These are phyloP conservation scores for Hyphodiscus sp. DNA, from an alignment of 2,329 filamentous ascomycete species.

Conservation along the genomic window DNA sequence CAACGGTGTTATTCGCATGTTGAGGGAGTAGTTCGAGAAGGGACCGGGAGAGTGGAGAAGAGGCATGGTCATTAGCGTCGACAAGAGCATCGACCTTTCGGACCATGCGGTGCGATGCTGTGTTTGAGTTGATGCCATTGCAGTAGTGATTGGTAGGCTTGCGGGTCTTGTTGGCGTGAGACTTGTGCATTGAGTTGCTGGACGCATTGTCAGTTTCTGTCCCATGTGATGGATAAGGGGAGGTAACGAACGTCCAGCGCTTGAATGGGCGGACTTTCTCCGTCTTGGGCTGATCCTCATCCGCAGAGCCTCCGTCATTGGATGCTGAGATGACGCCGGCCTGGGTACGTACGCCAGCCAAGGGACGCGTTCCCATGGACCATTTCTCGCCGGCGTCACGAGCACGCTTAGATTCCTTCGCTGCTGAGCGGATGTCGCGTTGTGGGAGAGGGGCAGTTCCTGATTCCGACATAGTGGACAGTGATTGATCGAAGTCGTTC, in stretches of 20 bases:
- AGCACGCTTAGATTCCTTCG: slow-evolving; percentile 26
- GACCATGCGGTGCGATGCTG: slow-evolving; percentile 9
- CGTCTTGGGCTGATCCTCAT: not conserved
- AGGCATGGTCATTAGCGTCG: slow-evolving; percentile 18
- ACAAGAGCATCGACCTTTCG: slow-evolving; percentile 20
- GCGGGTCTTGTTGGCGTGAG: slow-evolving; percentile 19
- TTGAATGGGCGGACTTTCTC: slow-evolving; percentile 25
- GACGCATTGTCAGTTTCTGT: not conserved
- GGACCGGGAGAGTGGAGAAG: slow-evolving; percentile 22
- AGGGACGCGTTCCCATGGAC: slow-evolving; percentile 20
- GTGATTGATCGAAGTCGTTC: not conserved
- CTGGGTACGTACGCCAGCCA: slow-evolving; percentile 10
- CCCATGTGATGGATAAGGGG: not conserved
- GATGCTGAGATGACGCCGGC: not conserved
- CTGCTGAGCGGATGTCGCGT: slow-evolving; percentile 27
- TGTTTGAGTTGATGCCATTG: slow-evolving; percentile 1
- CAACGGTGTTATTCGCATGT: slow-evolving; percentile 22
- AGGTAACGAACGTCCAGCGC: slow-evolving; percentile 17
- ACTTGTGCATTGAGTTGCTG: slow-evolving; percentile 11
- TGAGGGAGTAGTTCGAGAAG: slow-evolving; percentile 27
- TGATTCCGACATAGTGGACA: not conserved
- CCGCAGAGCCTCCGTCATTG: not conserved
- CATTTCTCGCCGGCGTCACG: slow-evolving; percentile 28
- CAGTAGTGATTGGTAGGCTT: slow-evolving; percentile 18
- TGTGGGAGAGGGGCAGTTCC: slow-evolving; percentile 16